A percentile compares a stretch with the other conserved stretches of the same genome.
Evolutionary conservation across 2,329 filamentous ascomycete species (phyloP).

Genomic region (Pseudogymnoascus sp.): DNA sequence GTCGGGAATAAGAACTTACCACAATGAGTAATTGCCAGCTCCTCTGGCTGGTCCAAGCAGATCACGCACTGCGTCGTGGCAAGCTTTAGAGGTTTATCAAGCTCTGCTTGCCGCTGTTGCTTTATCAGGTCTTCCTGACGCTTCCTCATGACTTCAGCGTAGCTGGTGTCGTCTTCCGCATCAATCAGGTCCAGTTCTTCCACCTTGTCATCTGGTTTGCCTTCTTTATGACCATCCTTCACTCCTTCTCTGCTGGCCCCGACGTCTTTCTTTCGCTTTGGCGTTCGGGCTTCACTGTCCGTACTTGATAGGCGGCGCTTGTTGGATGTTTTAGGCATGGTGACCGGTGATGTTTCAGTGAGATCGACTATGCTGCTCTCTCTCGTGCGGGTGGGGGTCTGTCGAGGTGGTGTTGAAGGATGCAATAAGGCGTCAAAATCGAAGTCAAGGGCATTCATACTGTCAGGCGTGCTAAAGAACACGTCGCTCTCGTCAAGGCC

Average conservation of each 20-base stretch:
- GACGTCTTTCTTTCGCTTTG: constrained; percentile 1
- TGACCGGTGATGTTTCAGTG: constrained; percentile 11
- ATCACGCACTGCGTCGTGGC: constrained; percentile 57
- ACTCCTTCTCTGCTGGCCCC: not conserved
- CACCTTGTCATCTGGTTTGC: constrained; percentile 14
- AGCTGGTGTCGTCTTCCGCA: constrained; percentile 22
- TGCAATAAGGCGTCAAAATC: not conserved
- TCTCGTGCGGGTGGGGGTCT: not conserved
- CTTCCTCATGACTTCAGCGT: constrained; percentile 22
- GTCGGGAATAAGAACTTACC: constrained; percentile 39
- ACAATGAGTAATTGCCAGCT: constrained; percentile 57
- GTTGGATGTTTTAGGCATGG: constrained; percentile 1
- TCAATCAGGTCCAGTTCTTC: constrained; percentile 24
- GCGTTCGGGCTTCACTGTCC: constrained; percentile 19
- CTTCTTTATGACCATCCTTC: constrained; percentile 9
- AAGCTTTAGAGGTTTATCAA: constrained; percentile 43
- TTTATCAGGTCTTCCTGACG: constrained; percentile 24
- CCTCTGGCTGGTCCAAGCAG: constrained; percentile 55
- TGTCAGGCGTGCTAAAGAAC: not conserved
- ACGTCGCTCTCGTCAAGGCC: not conserved
- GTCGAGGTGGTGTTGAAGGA: not conserved
- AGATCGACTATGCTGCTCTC: constrained; percentile 12
- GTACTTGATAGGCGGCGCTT: constrained; percentile 19
- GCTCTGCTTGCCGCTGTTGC: constrained; percentile 37
- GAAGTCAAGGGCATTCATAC: not conserved